Evolutionary conservation across 768 basidiomycete species (phyloP), one percentile per base, ranked within the genome.

Genomic region (Suillus variegatus): DNA sequence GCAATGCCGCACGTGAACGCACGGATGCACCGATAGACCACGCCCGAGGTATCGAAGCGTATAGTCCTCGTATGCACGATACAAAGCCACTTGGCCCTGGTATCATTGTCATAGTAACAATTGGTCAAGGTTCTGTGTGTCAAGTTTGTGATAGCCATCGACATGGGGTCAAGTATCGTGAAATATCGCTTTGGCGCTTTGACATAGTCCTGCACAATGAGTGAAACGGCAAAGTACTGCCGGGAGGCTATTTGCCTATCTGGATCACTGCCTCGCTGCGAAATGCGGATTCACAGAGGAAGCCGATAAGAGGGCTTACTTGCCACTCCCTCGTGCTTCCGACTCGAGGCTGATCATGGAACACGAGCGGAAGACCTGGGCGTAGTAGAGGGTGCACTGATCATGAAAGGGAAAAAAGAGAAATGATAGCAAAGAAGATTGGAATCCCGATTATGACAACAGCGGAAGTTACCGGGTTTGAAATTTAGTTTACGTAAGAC

Each of bases 261-360:
- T 64, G 40, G 35, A 43, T 46, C 52, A 3, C 7, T 43, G 62
- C 52, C 40, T 38, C 47, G 64, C 64, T 65, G 64, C 64, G 60
- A 62, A 43, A 35, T 28, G 10, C 9, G 4, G 5, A 35, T 41
- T 43, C 62, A 54, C 64, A 65, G 65, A 47, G 64, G 7, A 65
- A 64, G 65, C 52, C 63, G 62, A 65, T 64, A 65, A 35, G 65
- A 65, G 60, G 22, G 25, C 44, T 8, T 13, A 25, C 28, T 25
- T 14, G 52, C 41, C 62, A 14, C 60, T 55, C 64, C 65, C 65
- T 66, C 65, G 65, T 66, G 18, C 65, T 47, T 67, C 18, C 65
- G 65, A 51, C 65, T 67, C 65, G 65, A 66, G 35, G 64, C 44
- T 14, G 65, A 67, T 36, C 51, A 43, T 51, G 38, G 10, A 36